Conservation (phyloP, 495 filamentous ascomycete species). For the Articulospora tetracladia region DNA sequence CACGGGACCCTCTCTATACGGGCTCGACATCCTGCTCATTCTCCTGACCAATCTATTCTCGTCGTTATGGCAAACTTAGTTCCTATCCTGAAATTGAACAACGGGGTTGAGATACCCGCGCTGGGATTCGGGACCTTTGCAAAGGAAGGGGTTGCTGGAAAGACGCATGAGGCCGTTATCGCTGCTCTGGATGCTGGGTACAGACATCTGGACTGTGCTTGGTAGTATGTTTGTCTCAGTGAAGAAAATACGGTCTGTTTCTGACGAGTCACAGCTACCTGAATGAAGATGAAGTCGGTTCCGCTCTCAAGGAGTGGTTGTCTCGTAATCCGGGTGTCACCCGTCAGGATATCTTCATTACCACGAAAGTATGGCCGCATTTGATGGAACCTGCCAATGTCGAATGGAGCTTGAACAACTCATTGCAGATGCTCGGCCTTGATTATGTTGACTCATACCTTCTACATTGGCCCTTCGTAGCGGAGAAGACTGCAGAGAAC, state of each 20-base stretch:
- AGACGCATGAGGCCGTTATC: constrained; percentile 52
- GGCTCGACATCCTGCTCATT: not conserved
- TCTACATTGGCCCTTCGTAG: constrained; percentile 40
- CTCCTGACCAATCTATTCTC: not conserved
- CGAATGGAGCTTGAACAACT: constrained; percentile 60
- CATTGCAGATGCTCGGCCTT: constrained; percentile 54
- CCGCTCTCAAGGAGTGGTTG: constrained; percentile 54
- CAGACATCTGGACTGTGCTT: constrained; percentile 66
- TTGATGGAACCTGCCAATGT: constrained; percentile 52
- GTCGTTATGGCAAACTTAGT: not conserved
- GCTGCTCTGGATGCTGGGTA: constrained; percentile 56
- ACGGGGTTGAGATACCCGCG: constrained; percentile 57
- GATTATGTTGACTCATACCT: constrained; percentile 67
- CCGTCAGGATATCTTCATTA: constrained; percentile 59
- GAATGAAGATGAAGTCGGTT: constrained; percentile 73
- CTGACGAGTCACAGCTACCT: constrained; percentile 41
- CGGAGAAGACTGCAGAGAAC: constrained; percentile 45
- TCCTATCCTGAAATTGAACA: constrained; percentile 52
- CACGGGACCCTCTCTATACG: not conserved
- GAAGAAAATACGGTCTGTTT: not conserved
- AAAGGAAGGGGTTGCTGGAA: constrained; percentile 52
- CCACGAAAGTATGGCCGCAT: constrained; percentile 65
- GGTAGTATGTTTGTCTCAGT: constrained; percentile 37
- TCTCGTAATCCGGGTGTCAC: constrained; percentile 46
- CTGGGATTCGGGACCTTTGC: constrained; percentile 65